A percentile compares a stretch with the other conserved stretches of the same genome.
Evolutionary conservation across 2,329 filamentous ascomycete species (phyloP).

Genomic region (Calonectria fujianensis): DNA sequence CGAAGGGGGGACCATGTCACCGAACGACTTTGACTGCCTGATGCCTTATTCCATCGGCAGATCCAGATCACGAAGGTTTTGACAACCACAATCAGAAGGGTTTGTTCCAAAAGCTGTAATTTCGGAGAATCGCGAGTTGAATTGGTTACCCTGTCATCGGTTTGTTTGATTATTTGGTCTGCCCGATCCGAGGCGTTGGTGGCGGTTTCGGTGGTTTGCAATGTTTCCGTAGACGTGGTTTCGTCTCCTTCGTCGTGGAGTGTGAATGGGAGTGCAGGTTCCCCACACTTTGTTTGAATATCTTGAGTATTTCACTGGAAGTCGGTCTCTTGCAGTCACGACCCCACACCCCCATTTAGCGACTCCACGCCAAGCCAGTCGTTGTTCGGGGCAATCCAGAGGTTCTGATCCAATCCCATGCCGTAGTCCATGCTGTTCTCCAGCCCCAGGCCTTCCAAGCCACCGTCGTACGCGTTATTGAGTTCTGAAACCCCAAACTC

Average conservation of each 20-base stretch:
- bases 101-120: neutral
- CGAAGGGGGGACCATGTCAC: neutral
- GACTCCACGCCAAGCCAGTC: constrained; percentile 60
- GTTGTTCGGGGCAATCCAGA: constrained; percentile 58
- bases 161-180: constrained; percentile 13
- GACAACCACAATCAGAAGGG: neutral
- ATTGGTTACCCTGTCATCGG: neutral
- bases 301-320: constrained; percentile 13
- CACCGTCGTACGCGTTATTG: constrained; percentile 71
- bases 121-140: no score
- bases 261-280: neutral
- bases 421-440: constrained; percentile 65
- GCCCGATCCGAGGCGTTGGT: neutral
- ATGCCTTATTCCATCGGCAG: no score
- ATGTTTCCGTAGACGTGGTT: neutral
- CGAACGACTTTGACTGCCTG: no score
- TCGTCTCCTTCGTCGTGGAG: neutral
- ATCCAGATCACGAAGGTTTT: neutral
- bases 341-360: constrained; percentile 57
- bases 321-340: constrained; percentile 41
- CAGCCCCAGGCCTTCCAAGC: constrained; percentile 67
- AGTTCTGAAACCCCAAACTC: constrained; percentile 64
- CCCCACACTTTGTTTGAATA: neutral
- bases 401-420: constrained; percentile 64
- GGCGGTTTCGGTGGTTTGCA: neutral